Conservation (phyloP, 108 stramenopile genomes). For the Schizochytrium sp. region DNA sequence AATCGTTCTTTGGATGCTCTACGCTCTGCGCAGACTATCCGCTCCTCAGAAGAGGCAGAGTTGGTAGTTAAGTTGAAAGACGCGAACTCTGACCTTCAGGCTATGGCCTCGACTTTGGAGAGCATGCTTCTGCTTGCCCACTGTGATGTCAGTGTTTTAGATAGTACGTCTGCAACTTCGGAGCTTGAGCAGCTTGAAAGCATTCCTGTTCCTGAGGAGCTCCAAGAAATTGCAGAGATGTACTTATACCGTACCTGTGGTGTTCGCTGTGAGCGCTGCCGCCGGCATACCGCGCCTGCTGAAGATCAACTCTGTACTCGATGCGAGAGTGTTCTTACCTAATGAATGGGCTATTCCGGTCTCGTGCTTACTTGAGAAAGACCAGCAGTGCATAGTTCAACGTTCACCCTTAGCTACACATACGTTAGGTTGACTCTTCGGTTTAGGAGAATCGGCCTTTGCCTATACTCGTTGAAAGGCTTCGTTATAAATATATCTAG, state of each 20-base stretch:
- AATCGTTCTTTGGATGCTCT: not conserved
- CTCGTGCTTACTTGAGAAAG: not conserved
- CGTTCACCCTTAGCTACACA: no score
- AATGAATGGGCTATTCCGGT: not conserved
- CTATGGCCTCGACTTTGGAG: not conserved
- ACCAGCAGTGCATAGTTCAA: not conserved
- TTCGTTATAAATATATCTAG: no score
- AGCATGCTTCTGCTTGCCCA: not conserved
- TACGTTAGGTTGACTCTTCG: no score
- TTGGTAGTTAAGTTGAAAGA: not conserved
- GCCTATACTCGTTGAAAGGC: no score
- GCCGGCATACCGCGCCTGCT: not conserved
- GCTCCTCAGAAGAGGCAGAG: constrained; percentile 25
- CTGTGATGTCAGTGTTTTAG: not conserved
- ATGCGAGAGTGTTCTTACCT: not conserved
- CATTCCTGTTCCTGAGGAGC: not conserved
- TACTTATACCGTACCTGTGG: not conserved
- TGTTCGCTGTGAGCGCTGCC: not conserved
- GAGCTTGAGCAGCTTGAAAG: not conserved
- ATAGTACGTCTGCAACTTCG: no score
- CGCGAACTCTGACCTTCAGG: not conserved
- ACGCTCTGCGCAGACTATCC: not conserved
- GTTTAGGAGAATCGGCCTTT: no score
- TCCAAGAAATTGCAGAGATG: not conserved
- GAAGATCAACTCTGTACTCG: not conserved